Percentiles rank a stretch among this genome's conserved stretches.
These are phyloP conservation scores for Canariomyces notabilis DNA, from an alignment of 2,329 filamentous ascomycete genomes.

Conservation along the genomic window DNA sequence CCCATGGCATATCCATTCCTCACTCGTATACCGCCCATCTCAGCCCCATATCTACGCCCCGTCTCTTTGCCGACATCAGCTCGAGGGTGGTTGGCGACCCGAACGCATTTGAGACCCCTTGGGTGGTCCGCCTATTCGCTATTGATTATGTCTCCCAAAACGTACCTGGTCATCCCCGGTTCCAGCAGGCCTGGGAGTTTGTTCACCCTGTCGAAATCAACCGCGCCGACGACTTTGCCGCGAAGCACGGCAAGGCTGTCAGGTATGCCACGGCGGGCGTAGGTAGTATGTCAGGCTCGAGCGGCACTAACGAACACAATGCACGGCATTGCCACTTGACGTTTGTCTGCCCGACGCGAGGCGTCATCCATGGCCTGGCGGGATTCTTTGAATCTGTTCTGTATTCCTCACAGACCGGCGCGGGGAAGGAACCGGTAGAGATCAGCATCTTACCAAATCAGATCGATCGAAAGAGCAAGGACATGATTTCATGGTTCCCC, in stretches of 20 bases:
- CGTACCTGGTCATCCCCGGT: conserved; percentile 53
- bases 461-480: conserved; percentile 87
- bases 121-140: conserved; percentile 88
- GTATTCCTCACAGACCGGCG: conserved; percentile 54
- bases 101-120: conserved; percentile 81
- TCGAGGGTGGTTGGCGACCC: conserved; percentile 56
- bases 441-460: conserved; percentile 88
- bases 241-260: conserved; percentile 53
- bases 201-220: conserved; percentile 61
- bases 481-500: conserved; percentile 99
- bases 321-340: conserved; percentile 70
- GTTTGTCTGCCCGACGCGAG: conserved; percentile 73
- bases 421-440: conserved; percentile 59
- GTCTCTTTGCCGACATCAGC: conserved; percentile 75
- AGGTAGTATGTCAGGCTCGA: conserved; percentile 68
- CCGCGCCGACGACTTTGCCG: conserved; percentile 31
- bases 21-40: conserved; percentile 89
- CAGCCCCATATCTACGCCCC: conserved; percentile 85
- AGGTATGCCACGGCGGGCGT: conserved; percentile 57
- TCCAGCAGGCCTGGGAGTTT: conserved; percentile 78
- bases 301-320: conserved; percentile 88
- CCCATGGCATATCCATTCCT: conserved; percentile 88
- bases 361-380: conserved; percentile 83
- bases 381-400: conserved; percentile 98
- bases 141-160: conserved; percentile 76